These are phyloP conservation scores for Coemansia sp. DNA, from an alignment of 192 early-diverging fungal genomes.

Conservation along the genomic window DNA sequence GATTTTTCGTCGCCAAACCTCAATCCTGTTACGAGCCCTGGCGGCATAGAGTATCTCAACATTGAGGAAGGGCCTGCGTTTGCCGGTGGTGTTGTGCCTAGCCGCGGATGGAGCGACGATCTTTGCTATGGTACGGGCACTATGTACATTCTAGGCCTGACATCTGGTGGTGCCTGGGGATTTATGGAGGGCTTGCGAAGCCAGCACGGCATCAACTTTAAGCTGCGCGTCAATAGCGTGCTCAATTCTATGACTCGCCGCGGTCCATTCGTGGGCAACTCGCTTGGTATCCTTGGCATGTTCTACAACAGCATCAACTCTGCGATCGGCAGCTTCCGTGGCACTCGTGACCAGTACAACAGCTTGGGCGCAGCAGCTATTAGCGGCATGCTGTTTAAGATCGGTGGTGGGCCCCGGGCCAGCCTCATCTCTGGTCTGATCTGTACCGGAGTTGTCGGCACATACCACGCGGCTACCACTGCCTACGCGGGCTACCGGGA, in stretches of 20 bases:
- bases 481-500: constrained; percentile 35
- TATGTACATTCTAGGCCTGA: constrained; percentile 72
- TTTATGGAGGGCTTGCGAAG: constrained; percentile 71
- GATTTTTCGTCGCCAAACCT: constrained; percentile 42
- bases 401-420: constrained; percentile 60
- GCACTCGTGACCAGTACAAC: constrained; percentile 65
- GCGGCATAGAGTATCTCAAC: constrained; percentile 52
- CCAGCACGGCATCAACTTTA: constrained; percentile 61
- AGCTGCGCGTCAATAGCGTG: constrained; percentile 77
- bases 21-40: constrained; percentile 29
- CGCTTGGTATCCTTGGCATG: constrained; percentile 77
- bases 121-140: constrained; percentile 83
- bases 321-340: constrained; percentile 62
- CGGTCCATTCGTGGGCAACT: constrained; percentile 83
- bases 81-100: constrained; percentile 59
- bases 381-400: constrained; percentile 77
- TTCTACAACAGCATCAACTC: constrained; percentile 77
- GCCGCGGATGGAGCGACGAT: constrained; percentile 77
- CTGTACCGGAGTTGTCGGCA: constrained; percentile 59
- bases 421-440: constrained; percentile 57
- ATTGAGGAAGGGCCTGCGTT: constrained; percentile 48
- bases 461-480: constrained; percentile 43
- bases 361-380: constrained; percentile 70
- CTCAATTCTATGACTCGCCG: constrained; percentile 81
- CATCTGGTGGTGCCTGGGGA: constrained; percentile 72